These are phyloP conservation scores for Lecanicillium sp. DNA, from an alignment of 2,329 filamentous ascomycete genomes.

Conservation along the genomic window DNA sequence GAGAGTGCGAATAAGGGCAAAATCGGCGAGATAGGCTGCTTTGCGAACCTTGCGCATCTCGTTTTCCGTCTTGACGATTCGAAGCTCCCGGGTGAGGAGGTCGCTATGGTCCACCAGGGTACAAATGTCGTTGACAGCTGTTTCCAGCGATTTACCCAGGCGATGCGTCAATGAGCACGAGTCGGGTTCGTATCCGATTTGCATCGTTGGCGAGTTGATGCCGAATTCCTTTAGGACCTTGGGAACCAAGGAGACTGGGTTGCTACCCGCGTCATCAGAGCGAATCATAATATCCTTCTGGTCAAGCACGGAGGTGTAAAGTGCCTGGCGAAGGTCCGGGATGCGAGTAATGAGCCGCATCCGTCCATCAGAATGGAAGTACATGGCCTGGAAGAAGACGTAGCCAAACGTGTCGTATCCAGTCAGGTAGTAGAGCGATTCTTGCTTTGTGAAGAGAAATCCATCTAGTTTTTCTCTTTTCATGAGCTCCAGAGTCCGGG, in stretches of 20 bases:
- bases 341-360: constrained; percentile 22
- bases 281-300: constrained; percentile 11
- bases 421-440: constrained; percentile 22
- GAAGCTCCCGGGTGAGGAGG: constrained; percentile 21
- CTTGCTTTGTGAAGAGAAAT: constrained; percentile 26
- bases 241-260: constrained; percentile 22
- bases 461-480: constrained; percentile 23
- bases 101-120: constrained; percentile 21
- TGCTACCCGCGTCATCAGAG: constrained; percentile 20
- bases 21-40: constrained; percentile 24
- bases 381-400: constrained; percentile 28
- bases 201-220: constrained; percentile 18
- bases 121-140: constrained; percentile 22
- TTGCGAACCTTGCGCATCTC: constrained; percentile 22
- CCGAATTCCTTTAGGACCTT: constrained; percentile 20
- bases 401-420: constrained; percentile 27
- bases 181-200: constrained; percentile 25
- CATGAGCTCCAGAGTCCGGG: constrained; percentile 9
- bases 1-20: constrained; percentile 23
- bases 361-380: constrained; percentile 23
- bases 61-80: constrained; percentile 23
- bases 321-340: constrained; percentile 22
- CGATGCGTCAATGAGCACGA: constrained; percentile 27
- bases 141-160: constrained; percentile 22
- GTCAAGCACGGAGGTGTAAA: constrained; percentile 20